phyloP scores from a whole-genome alignment of 2,329 filamentous ascomycete genomes.

The Xylaria arbuscula region DNA sequence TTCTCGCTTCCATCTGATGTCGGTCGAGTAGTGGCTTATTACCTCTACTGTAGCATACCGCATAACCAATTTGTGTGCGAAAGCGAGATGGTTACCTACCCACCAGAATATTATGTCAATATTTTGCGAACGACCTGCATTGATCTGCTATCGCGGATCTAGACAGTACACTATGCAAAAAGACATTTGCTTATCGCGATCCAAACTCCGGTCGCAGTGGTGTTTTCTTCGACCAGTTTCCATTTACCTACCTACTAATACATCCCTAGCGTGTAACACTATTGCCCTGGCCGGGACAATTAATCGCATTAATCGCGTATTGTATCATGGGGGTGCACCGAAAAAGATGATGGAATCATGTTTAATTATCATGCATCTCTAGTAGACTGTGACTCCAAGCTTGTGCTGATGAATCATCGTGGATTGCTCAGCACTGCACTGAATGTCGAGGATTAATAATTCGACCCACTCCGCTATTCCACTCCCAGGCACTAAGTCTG shows the following conservation, averaged over 20 bases:
- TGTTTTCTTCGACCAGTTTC: slow-evolving; percentile 24
- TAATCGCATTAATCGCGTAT: slow-evolving; percentile 9
- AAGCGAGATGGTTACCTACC: slow-evolving; percentile 15
- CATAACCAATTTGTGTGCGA: neutral
- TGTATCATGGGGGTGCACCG: slow-evolving; percentile 17
- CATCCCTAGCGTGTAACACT: neutral
- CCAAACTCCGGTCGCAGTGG: neutral
- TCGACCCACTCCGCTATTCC: slow-evolving; percentile 30
- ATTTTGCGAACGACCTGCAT: slow-evolving; percentile 21
- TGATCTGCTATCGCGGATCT: neutral
- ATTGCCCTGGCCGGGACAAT: neutral
- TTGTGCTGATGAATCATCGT: slow-evolving; percentile 39
- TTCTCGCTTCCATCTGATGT: slow-evolving; percentile 8
- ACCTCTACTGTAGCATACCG: neutral
- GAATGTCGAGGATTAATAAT: slow-evolving; percentile 39
- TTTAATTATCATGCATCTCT: slow-evolving; percentile 35
- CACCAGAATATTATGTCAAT: neutral
- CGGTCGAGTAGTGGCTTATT: slow-evolving; percentile 11
- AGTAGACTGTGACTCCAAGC: slow-evolving; percentile 34
- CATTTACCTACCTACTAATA: neutral
- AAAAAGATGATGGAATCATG: slow-evolving; percentile 29
- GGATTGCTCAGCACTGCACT: slow-evolving; percentile 41
- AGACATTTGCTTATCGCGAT: neutral
- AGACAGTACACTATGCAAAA: neutral
- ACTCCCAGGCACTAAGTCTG: slow-evolving; percentile 4